These are phyloP conservation scores for Zelopaecilomyces penicillatus DNA, from an alignment of 2,329 filamentous ascomycete genomes.

Conservation along the genomic window DNA sequence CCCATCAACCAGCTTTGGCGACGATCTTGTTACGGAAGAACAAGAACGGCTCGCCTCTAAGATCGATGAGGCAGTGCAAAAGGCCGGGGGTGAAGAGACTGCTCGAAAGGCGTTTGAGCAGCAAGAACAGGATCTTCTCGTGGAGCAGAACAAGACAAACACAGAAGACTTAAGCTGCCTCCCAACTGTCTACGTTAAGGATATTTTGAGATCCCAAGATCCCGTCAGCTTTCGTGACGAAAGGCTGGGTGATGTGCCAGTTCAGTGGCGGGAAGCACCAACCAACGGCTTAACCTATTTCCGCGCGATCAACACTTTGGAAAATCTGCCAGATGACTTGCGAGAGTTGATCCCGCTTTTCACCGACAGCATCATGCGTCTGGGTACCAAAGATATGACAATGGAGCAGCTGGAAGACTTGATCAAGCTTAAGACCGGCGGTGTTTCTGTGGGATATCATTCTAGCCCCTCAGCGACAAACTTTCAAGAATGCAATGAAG, in stretches of 20 bases:
- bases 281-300: constrained; percentile 97
- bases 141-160: constrained; percentile 75
- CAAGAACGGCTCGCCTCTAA: constrained; percentile 63
- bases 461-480: constrained; percentile 69
- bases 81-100: constrained; percentile 62
- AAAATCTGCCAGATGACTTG: constrained; percentile 75
- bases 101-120: constrained; percentile 65
- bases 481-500: constrained; percentile 65
- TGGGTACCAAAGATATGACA: constrained; percentile 77
- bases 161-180: constrained; percentile 80
- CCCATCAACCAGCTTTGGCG: constrained; percentile 66
- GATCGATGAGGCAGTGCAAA: constrained; percentile 59
- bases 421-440: constrained; percentile 94
- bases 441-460: constrained; percentile 77
- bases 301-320: constrained; percentile 72
- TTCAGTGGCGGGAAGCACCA: constrained; percentile 86
- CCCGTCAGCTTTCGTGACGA: constrained; percentile 52
- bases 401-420: constrained; percentile 95
- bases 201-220: constrained; percentile 76
- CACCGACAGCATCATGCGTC: constrained; percentile 83
- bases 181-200: constrained; percentile 78
- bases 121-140: constrained; percentile 70
- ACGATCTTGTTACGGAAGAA: constrained; percentile 71
- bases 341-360: constrained; percentile 81
- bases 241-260: constrained; percentile 53